phyloP scores from a whole-genome alignment of 306 rosid species.

The Vigna angularis region DNA sequence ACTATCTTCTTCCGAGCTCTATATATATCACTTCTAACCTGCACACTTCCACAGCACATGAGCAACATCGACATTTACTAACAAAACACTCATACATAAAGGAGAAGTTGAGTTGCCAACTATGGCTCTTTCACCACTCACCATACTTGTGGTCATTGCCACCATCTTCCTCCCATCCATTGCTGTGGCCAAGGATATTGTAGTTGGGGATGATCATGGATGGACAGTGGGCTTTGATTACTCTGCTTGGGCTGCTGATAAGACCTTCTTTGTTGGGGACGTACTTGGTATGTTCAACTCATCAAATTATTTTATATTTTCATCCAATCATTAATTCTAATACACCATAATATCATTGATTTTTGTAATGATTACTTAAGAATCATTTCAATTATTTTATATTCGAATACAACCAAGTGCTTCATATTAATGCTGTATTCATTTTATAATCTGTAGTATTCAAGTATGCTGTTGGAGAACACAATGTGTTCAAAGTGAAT shows the following conservation, averaged over 20 bases:
- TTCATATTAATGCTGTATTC: background rate
- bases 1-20: background rate
- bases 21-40: background rate
- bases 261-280: constrained; percentile 31
- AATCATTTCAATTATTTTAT: background rate
- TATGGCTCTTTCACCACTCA: constrained; percentile 29
- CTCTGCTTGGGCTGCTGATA: constrained; percentile 30
- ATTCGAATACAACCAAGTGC: background rate
- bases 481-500: constrained; percentile 38
- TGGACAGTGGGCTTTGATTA: constrained; percentile 31
- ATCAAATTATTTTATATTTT: constrained; percentile 2
- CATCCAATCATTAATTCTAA: background rate
- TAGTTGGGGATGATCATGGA: constrained; percentile 39
- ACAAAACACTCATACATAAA: background rate
- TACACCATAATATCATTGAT: background rate
- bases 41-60: background rate
- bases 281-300: constrained; percentile 25
- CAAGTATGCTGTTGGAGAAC: constrained; percentile 25
- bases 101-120: background rate
- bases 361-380: background rate
- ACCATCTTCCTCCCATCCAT: constrained; percentile 23
- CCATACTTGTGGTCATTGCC: constrained; percentile 22
- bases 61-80: background rate
- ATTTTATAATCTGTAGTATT: constrained; percentile 9
- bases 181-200: constrained; percentile 20